phyloP scores from a whole-genome alignment of 2,329 filamentous ascomycete species.

The Diaporthe sp. region DNA sequence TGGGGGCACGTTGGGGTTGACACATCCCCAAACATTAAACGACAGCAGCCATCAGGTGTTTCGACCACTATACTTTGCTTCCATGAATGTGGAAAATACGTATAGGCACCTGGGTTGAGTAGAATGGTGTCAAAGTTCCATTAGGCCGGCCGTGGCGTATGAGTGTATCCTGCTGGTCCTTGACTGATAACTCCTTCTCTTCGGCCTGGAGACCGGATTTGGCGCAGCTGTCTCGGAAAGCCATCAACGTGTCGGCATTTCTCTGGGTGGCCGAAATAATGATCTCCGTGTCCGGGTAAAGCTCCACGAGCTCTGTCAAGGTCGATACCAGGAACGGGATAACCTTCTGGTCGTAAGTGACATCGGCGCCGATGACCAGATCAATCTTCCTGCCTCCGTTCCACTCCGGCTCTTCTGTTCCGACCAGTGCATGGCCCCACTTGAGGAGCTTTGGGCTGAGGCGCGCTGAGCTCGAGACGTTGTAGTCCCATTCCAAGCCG shows the following conservation, averaged over 20 bases:
- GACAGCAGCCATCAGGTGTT: too few relatives aligned
- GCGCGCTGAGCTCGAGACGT: conserved; percentile 49
- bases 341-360: conserved; percentile 79
- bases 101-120: conserved; percentile 34
- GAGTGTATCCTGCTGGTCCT: conserved; percentile 3
- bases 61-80: not conserved
- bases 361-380: conserved; percentile 80
- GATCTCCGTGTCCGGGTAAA: conserved; percentile 69
- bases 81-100: conserved; percentile 28
- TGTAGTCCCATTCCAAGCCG: conserved; percentile 61
- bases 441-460: conserved; percentile 69
- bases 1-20: too few relatives aligned
- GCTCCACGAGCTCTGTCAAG: conserved; percentile 71
- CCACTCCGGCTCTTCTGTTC: conserved; percentile 69
- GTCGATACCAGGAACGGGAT: conserved; percentile 77
- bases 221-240: conserved; percentile 28
- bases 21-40: not conserved
- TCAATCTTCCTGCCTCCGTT: conserved; percentile 66
- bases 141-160: not conserved
- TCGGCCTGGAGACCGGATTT: conserved; percentile 12
- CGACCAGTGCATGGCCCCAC: conserved; percentile 74
- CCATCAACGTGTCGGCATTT: conserved; percentile 57
- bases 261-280: conserved; percentile 80
- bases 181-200: conserved; percentile 8
- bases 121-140: conserved; percentile 35